phyloP scores from a whole-genome alignment of 225 moss, liverwort and hornwort genomes.

The Neckera pumila region DNA sequence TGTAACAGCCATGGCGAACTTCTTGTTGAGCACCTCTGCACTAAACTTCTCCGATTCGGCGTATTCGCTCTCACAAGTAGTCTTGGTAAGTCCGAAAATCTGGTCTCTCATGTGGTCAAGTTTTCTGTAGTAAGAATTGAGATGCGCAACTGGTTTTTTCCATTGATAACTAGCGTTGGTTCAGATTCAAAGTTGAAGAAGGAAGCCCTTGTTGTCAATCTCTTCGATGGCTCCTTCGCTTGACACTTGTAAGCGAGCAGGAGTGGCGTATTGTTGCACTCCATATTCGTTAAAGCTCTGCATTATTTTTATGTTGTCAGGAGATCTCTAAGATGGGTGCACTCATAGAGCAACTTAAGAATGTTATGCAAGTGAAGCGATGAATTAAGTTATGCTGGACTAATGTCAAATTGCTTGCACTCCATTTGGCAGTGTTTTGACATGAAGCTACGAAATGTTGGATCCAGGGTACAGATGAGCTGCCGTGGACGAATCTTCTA shows the following conservation, averaged over 20 bases:
- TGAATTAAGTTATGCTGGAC: neutral
- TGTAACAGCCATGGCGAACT: slow-evolving; percentile 52
- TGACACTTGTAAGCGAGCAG: neutral
- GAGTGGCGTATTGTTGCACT: neutral
- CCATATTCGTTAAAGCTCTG: neutral
- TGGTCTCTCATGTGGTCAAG: neutral
- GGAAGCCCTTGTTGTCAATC: neutral
- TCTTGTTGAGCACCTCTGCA: slow-evolving; percentile 20
- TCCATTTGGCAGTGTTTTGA: neutral
- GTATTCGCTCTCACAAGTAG: slow-evolving; percentile 19
- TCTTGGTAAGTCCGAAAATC: slow-evolving; percentile 31
- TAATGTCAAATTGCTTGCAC: neutral
- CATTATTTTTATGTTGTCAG: neutral
- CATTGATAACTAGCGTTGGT: neutral
- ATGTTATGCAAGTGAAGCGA: neutral
- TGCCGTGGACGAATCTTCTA: slow-evolving; percentile 1
- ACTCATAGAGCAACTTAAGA: neutral
- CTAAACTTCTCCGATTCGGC: slow-evolving; percentile 3
- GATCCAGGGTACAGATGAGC: neutral
- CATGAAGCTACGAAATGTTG: neutral
- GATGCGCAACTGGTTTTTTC: neutral
- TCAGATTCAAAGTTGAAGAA: neutral
- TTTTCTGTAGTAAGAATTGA: neutral
- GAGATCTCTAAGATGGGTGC: neutral
- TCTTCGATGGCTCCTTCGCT: neutral